phyloP scores from a whole-genome alignment of 495 filamentous ascomycete genomes.

The Penicillium pulvis region DNA sequence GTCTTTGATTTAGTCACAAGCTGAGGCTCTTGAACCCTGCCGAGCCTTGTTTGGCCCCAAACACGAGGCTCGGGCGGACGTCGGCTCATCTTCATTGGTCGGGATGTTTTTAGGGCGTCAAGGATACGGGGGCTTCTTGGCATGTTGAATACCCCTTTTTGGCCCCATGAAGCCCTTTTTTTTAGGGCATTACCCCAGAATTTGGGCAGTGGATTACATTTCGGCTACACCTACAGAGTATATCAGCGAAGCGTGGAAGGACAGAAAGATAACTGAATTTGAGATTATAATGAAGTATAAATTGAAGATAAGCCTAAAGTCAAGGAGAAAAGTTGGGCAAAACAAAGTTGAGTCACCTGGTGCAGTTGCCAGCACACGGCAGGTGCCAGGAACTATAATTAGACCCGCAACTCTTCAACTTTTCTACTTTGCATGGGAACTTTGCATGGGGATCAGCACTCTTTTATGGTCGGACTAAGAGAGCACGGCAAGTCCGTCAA shows the following conservation, averaged over 20 bases:
- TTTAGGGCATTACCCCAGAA: background rate
- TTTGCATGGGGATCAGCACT: background rate
- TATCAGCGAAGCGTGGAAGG: too few relatives aligned
- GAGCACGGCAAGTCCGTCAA: background rate
- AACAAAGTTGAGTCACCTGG: background rate
- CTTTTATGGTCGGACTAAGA: background rate
- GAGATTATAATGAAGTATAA: too few relatives aligned
- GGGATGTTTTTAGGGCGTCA: background rate
- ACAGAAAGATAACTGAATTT: too few relatives aligned
- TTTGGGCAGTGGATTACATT: background rate
- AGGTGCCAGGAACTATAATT: background rate
- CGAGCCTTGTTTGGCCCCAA: background rate
- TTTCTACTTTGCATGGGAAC: background rate
- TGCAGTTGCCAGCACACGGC: background rate
- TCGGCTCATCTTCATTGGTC: background rate
- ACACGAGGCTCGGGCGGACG: background rate
- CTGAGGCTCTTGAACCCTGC: constrained; percentile 1
- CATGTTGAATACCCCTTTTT: background rate
- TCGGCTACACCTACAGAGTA: background rate
- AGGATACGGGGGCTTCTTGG: constrained; percentile 1
- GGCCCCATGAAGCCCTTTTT: background rate
- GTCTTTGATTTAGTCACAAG: constrained; percentile 2
- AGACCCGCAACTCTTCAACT: constrained; percentile 1
- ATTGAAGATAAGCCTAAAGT: background rate
- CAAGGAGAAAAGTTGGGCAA: background rate